These are phyloP conservation scores for Colletotrichum sp. DNA, from an alignment of 2,329 filamentous ascomycete species.

Conservation along the genomic window DNA sequence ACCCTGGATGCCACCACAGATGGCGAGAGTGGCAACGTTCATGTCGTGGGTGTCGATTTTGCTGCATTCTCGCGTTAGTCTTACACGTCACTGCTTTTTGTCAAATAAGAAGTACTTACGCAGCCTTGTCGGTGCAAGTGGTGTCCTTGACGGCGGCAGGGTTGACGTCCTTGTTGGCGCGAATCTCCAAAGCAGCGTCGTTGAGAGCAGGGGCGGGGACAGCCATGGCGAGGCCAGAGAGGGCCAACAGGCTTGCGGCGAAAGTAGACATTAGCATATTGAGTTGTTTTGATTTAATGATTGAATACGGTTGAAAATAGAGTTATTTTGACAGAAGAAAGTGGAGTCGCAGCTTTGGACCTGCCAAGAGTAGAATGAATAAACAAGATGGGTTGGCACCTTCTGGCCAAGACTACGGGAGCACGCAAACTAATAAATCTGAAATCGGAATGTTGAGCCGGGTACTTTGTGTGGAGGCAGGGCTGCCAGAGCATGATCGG, in stretches of 20 bases:
- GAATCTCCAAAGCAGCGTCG: not conserved
- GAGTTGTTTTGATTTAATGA: not conserved
- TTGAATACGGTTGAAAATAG: not conserved
- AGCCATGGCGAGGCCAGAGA: not conserved
- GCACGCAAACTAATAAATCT: not conserved
- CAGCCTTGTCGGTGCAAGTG: not conserved
- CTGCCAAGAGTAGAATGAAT: not conserved
- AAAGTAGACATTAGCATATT: not conserved
- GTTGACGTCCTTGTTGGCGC: not conserved
- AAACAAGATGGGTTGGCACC: not conserved
- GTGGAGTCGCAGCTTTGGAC: not conserved
- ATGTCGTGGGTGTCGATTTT: slow-evolving; percentile 53
- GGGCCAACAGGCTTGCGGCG: not conserved
- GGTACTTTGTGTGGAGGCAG: not conserved
- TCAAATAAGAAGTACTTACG: not conserved
- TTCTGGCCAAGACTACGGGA: not conserved
- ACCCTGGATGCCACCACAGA: slow-evolving; percentile 57
- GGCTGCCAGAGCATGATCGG: not conserved
- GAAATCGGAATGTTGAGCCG: not conserved
- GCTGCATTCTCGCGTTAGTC: slow-evolving; percentile 16
- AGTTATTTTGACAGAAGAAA: not conserved
- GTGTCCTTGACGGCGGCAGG: slow-evolving; percentile 5
- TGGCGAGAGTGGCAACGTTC: slow-evolving; percentile 50
- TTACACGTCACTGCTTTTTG: too few relatives aligned
- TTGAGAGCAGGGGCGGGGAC: not conserved